These are phyloP conservation scores for Chaetomium olivaceum DNA, from an alignment of 2,329 filamentous ascomycete genomes.

Conservation along the genomic window DNA sequence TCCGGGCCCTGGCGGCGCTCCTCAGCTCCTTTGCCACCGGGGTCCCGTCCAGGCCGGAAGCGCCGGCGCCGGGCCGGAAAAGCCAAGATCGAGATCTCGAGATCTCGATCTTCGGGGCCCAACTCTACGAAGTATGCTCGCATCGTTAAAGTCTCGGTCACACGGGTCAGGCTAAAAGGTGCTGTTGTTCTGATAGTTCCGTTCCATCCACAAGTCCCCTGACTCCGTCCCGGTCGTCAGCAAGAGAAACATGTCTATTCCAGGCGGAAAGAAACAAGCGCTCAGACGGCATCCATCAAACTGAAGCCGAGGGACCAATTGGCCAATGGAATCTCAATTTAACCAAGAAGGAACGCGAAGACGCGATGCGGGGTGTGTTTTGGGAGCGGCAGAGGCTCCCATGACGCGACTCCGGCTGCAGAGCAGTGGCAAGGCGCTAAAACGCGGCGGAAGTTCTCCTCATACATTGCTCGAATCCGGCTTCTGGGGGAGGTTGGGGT, in stretches of 20 bases:
- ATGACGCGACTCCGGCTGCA: constrained; percentile 17
- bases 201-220: not conserved
- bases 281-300: constrained; percentile 14
- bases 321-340: constrained; percentile 23
- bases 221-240: not conserved
- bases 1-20: not conserved
- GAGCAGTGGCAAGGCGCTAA: not conserved
- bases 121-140: not conserved
- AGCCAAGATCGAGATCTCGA: not conserved
- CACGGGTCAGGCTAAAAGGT: not conserved
- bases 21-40: not conserved
- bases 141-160: not conserved
- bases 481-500: constrained; percentile 18
- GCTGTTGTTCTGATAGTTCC: not conserved
- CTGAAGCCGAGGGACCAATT: constrained; percentile 16
- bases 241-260: not conserved
- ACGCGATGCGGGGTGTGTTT: constrained; percentile 27
- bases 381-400: constrained; percentile 7
- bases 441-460: too few species aligned
- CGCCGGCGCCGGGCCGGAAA: constrained; percentile 2
- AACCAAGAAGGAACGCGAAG: constrained; percentile 23
- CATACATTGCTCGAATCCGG: not conserved
- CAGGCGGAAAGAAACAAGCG: constrained; percentile 7
- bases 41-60: not conserved
- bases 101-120: not conserved